Base-by-base conservation (phyloP, 2,329 filamentous ascomycete species). In the Magnaporthiopsis poae region DNA sequence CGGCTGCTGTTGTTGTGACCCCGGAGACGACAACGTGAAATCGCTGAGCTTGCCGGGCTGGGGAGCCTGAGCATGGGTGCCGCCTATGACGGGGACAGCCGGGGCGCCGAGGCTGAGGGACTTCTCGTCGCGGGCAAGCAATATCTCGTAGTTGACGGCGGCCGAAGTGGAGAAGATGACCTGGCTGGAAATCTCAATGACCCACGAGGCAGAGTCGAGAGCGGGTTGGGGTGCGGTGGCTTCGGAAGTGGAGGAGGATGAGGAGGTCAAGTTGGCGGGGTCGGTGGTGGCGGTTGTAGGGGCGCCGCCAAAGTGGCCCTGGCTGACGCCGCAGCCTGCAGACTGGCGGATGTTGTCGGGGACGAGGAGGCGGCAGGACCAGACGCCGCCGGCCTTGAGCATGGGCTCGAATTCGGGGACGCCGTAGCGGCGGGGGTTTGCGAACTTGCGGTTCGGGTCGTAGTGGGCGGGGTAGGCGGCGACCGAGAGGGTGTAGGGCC, bases 361-460 rank as follows among this genome's bases (percentile, higher is more conserved):
- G 0, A 99, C 88, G 5, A 86, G 82, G 69, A 99, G 84, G 73
- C 88, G 86, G 67, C 91, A 90, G 72, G 88, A 86, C 90, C 93
- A 99, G 62, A 84, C 87, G 8, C 92, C 93, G 36, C 93, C 95
- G 11, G 95, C 93, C 81, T 98, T 98, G 74, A 99, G 84, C 81
- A 96, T 94, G 62, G 95, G 94, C 78, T 99, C 95, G 73, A 95
- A 99, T 72, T 96, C 90, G 21, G 95, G 95, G 1, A 89, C 84
- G 62, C 91, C 91, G 79, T 92, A 88, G 65, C 82, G 82, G 65
- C 87, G 84, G 1, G 89, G 84, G 65, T 88, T 82, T 67, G 88
- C 85, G 71, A 90, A 88, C 75, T 91, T 92, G 70, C 83, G 81
- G 77, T 96, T 92, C 1, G 94, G 92, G 72, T 93, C 85, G 80